These are phyloP conservation scores for Amesomyces nigricolor DNA, from an alignment of 2,329 filamentous ascomycete species.

Conservation along the genomic window DNA sequence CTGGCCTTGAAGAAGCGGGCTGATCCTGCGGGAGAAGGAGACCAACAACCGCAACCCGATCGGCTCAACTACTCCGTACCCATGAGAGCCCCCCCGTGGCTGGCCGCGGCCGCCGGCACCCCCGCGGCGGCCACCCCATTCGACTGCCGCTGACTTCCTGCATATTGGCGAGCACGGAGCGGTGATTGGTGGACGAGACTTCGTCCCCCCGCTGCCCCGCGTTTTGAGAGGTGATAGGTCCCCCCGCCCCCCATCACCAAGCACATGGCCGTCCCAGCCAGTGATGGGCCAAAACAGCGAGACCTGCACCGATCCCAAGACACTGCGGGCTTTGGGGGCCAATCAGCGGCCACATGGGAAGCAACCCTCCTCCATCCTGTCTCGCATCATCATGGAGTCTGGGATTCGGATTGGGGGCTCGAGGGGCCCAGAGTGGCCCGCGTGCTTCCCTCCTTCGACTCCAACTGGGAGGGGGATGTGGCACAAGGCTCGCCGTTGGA, in stretches of 20 bases:
- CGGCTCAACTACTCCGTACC: no score
- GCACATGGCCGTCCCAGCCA: not conserved
- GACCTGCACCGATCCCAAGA: not conserved
- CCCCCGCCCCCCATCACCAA: not conserved
- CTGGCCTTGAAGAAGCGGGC: no score
- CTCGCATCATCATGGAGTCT: not conserved
- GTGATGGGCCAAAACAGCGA: not conserved
- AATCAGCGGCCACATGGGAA: not conserved
- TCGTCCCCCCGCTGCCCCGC: not conserved
- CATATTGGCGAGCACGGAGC: no score
- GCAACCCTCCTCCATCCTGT: constrained; percentile 1
- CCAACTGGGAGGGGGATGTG: not conserved
- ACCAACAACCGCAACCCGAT: no score
- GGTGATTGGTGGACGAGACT: no score
- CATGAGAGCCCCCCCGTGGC: no score
- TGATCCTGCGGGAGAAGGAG: no score
- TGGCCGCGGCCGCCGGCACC: no score
- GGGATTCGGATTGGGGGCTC: not conserved
- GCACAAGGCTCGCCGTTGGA: not conserved
- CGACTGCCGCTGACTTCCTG: no score
- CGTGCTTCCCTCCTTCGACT: not conserved
- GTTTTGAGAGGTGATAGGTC: constrained; percentile 1
- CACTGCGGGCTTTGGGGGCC: not conserved
- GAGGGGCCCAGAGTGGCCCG: not conserved
- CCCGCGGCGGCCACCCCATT: no score